Base-by-base conservation (phyloP, 1,284 basidiomycete species). In the Tausonia pullulans region DNA sequence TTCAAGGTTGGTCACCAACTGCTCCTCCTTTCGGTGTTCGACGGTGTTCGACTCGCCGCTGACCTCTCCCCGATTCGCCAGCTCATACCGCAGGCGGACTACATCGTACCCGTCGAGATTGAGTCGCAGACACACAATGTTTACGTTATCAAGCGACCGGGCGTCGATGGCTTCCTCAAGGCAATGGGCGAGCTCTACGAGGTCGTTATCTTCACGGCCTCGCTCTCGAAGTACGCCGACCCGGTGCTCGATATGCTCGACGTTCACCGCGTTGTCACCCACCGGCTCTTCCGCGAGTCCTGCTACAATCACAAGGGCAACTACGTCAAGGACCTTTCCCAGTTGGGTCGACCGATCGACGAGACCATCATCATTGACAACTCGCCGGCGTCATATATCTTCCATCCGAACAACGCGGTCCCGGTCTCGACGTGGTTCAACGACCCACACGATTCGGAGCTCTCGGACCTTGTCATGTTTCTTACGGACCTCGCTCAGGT, bases 381-480 rank as follows among this genome's bases (percentile, higher is more conserved):
- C 78, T 97, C 93, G 51, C 95, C 95, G 10, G 95, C 96, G 11
- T 96, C 91, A 7, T 99, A 98, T 78, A 95, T 98, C 71, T 99
- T 99, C 82, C 95, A 99, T 74, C 93, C 94, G 14, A 96, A 96
- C 78, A 98, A 98, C 73, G 96, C 96, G 53, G 95, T 98, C 5
- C 95, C 95, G 8, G 93, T 99, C 64, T 97, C 94, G 59, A 95
- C 91, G 66, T 98, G 95, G 96, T 98, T 98, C 81, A 98, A 97
- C 76, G 90, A 93, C 77, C 92, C 92, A 45, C 93, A 96, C 73
- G 95, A 98, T 76, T 96, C 94, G 44, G 95, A 98, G 76, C 80
- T 98, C 69, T 95, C 91, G 46, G 95, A 98, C 76, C 79, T 98
- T 55, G 88, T 89, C 70, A 92, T 88, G 49, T 98, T 98, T 83